Evolutionary conservation across 1,284 basidiomycete species (phyloP).

Genomic region (Peniophora sp.): DNA sequence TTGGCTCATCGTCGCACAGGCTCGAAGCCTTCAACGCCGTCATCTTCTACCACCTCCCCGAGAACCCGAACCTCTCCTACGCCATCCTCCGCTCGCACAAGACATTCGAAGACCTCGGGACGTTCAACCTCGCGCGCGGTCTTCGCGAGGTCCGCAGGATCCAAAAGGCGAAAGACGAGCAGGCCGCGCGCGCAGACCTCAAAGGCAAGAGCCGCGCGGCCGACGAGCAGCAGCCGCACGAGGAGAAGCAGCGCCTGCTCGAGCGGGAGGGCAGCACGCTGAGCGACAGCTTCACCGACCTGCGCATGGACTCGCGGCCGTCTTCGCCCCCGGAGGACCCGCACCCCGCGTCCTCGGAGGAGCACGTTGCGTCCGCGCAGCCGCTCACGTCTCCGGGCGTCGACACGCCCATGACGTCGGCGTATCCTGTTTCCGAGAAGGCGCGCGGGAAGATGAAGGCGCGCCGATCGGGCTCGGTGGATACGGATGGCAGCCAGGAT

Average conservation of each 20-base stretch:
- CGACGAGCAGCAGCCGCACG: slow-evolving; percentile 28
- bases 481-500: slow-evolving; percentile 52
- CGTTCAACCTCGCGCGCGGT: slow-evolving; percentile 78
- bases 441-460: slow-evolving; percentile 83
- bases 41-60: slow-evolving; percentile 58
- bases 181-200: slow-evolving; percentile 30
- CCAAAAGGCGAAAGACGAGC: slow-evolving; percentile 67
- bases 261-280: slow-evolving; percentile 31
- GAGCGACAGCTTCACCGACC: slow-evolving; percentile 20
- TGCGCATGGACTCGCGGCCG: slow-evolving; percentile 10
- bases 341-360: slow-evolving; percentile 13
- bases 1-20: slow-evolving; percentile 31
- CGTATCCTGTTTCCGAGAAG: slow-evolving; percentile 61
- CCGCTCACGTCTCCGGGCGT: slow-evolving; percentile 36
- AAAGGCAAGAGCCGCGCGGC: slow-evolving; percentile 25
- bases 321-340: slow-evolving; percentile 17
- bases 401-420: slow-evolving; percentile 16
- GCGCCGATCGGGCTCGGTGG: slow-evolving; percentile 52
- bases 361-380: slow-evolving; percentile 12
- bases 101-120: slow-evolving; percentile 80
- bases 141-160: slow-evolving; percentile 77
- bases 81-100: slow-evolving; percentile 78
- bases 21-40: slow-evolving; percentile 88
- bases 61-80: slow-evolving; percentile 87
- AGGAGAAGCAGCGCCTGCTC: slow-evolving; percentile 57